phyloP scores from a whole-genome alignment of 2,329 filamentous ascomycete genomes.

The Penicillium sp. region DNA sequence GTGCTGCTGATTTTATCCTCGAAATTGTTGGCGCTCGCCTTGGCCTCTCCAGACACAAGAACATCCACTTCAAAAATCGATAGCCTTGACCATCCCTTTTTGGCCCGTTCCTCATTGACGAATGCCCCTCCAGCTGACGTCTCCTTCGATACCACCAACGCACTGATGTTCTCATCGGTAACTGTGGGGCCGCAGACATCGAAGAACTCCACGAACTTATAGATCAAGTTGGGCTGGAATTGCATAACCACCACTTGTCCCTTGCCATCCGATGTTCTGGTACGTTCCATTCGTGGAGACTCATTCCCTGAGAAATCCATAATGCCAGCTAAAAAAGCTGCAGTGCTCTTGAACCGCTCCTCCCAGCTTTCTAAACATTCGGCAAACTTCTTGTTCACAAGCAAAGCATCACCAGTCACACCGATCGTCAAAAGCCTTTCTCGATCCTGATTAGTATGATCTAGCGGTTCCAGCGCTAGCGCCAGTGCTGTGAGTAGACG shows the following conservation, averaged over 20 bases:
- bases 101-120: constrained; percentile 78
- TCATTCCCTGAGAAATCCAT: constrained; percentile 56
- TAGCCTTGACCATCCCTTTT: constrained; percentile 73
- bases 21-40: constrained; percentile 55
- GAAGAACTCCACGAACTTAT: constrained; percentile 81
- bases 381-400: constrained; percentile 85
- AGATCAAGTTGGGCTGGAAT: constrained; percentile 63
- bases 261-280: constrained; percentile 39
- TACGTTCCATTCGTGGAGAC: constrained; percentile 30
- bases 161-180: constrained; percentile 73
- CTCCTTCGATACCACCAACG: constrained; percentile 83
- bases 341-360: constrained; percentile 65
- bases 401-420: constrained; percentile 81
- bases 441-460: constrained; percentile 28
- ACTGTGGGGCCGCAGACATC: constrained; percentile 91
- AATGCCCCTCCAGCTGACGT: constrained; percentile 79
- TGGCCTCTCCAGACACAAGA: constrained; percentile 65
- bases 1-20: constrained; percentile 89
- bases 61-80: constrained; percentile 89
- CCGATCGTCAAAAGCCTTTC: constrained; percentile 71
- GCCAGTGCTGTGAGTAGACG: constrained; percentile 87
- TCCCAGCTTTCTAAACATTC: constrained; percentile 81
- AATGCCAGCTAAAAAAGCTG: constrained; percentile 67
- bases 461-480: constrained; percentile 63
- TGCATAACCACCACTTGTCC: constrained; percentile 39